A percentile compares a stretch with the other conserved stretches of the same genome.
These are phyloP conservation scores for Leishmania amazonensis DNA, from an alignment of 208 protist genomes.

Conservation along the genomic window DNA sequence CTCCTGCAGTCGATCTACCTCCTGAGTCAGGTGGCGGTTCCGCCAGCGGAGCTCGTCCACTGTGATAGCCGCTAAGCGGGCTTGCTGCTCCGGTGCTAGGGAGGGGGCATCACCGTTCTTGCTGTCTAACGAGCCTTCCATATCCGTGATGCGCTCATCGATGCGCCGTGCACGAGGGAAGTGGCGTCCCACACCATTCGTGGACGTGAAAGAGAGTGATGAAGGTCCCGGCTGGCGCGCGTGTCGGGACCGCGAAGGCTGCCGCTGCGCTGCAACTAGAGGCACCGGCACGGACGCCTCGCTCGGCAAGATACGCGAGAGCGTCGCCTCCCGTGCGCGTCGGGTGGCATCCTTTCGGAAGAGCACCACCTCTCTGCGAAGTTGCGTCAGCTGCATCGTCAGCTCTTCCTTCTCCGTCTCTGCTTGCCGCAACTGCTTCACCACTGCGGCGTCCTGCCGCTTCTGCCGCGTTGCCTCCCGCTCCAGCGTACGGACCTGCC, in stretches of 20 bases:
- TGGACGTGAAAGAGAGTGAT: background rate
- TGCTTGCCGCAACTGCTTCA: conserved; percentile 22
- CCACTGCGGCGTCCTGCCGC: conserved; percentile 23
- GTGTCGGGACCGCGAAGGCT: background rate
- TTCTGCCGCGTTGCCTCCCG: conserved; percentile 31
- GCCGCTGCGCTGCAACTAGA: background rate
- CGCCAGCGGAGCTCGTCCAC: conserved; percentile 60
- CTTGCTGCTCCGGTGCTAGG: background rate
- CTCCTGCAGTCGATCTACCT: conserved; percentile 36
- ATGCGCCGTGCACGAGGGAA: conserved; percentile 13
- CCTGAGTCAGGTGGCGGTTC: conserved; percentile 45
- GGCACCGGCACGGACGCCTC: background rate
- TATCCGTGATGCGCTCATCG: conserved; percentile 1
- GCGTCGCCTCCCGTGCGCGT: conserved; percentile 25
- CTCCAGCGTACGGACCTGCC: conserved; percentile 47
- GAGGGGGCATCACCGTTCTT: background rate
- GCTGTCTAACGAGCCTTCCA: background rate
- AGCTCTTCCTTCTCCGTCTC: conserved; percentile 21
- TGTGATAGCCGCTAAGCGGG: conserved; percentile 27
- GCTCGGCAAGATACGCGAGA: conserved; percentile 25
- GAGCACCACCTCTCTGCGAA: conserved; percentile 27
- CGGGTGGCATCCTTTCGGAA: conserved; percentile 30
- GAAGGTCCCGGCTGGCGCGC: background rate
- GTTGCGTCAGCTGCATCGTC: conserved; percentile 8
- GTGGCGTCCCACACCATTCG: background rate